A percentile compares a stretch with the other conserved stretches of the same genome.
phyloP scores from a whole-genome alignment of 352 stramenopile genomes.

The Elongisporangium prolatum region DNA sequence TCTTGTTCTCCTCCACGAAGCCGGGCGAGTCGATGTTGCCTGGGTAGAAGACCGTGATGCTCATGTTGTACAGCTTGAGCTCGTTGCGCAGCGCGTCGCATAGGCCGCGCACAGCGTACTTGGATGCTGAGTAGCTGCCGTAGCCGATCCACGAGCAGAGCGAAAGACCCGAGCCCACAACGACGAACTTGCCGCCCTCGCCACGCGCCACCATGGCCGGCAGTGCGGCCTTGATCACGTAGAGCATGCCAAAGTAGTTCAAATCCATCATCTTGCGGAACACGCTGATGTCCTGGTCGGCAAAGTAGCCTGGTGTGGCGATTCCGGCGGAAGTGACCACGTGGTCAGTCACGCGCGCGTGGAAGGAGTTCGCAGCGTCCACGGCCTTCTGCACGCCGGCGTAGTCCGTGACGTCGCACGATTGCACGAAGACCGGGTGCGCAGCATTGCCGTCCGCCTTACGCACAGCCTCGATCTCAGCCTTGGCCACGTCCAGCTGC shows the following conservation, averaged over 20 bases:
- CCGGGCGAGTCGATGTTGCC: slow-evolving; percentile 82
- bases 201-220: slow-evolving; percentile 62
- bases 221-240: slow-evolving; percentile 77
- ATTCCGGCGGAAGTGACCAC: slow-evolving; percentile 66
- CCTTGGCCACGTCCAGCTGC: slow-evolving; percentile 61
- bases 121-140: slow-evolving; percentile 71
- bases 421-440: slow-evolving; percentile 54
- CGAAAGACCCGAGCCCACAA: slow-evolving; percentile 63
- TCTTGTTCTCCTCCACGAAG: slow-evolving; percentile 69
- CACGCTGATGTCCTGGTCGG: slow-evolving; percentile 65
- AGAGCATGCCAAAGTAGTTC: slow-evolving; percentile 84
- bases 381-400: slow-evolving; percentile 55
- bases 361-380: slow-evolving; percentile 59
- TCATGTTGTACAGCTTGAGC: slow-evolving; percentile 64
- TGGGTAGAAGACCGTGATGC: slow-evolving; percentile 74
- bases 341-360: slow-evolving; percentile 62
- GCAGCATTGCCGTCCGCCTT: slow-evolving; percentile 14
- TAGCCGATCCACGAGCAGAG: slow-evolving; percentile 84
- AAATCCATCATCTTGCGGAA: slow-evolving; percentile 82
- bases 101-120: slow-evolving; percentile 80
- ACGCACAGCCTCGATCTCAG: slow-evolving; percentile 44
- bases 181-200: slow-evolving; percentile 60
- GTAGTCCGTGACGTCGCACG: slow-evolving; percentile 68
- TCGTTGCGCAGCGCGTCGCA: slow-evolving; percentile 78
- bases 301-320: slow-evolving; percentile 61